A percentile compares a stretch with the other conserved stretches of the same genome.
Conservation (phyloP, 208 protist species). For the Trypanosoma cruzi region DNA sequence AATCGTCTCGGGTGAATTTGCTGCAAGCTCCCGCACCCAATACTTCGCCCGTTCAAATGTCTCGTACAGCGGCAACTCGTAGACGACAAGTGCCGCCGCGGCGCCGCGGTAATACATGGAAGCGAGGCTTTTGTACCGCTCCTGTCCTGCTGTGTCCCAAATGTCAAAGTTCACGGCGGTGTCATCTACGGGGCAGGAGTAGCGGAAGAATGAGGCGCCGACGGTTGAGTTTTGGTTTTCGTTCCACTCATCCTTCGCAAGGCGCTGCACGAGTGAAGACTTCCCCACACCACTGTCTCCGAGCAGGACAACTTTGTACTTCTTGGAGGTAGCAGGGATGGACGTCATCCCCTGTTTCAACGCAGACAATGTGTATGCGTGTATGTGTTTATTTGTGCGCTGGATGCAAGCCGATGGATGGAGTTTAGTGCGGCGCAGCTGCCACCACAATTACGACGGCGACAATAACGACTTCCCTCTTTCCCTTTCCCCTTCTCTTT, state of each 20-base stretch:
- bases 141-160: slow-evolving; percentile 93
- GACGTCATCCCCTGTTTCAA: neutral
- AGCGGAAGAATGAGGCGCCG: slow-evolving; percentile 86
- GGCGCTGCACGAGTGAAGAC: slow-evolving; percentile 83
- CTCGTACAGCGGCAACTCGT: slow-evolving; percentile 95
- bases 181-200: slow-evolving; percentile 62
- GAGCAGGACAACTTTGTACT: slow-evolving; percentile 90
- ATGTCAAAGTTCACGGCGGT: slow-evolving; percentile 82
- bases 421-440: neutral
- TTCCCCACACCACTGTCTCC: slow-evolving; percentile 93
- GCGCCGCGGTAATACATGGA: slow-evolving; percentile 94
- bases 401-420: neutral
- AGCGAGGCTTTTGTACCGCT: slow-evolving; percentile 87
- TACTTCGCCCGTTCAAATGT: slow-evolving; percentile 95
- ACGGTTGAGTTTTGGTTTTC: slow-evolving; percentile 77
- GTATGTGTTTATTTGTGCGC: neutral
- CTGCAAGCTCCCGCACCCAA: slow-evolving; percentile 96
- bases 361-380: neutral
- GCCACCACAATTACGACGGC: neutral
- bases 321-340: slow-evolving; percentile 27
- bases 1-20: slow-evolving; percentile 89
- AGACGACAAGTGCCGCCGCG: slow-evolving; percentile 94
- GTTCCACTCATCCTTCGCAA: slow-evolving; percentile 79
- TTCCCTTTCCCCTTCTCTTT: neutral
- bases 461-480: neutral